phyloP scores from a whole-genome alignment of 306 rosid genomes.

The Canavalia gladiata region DNA sequence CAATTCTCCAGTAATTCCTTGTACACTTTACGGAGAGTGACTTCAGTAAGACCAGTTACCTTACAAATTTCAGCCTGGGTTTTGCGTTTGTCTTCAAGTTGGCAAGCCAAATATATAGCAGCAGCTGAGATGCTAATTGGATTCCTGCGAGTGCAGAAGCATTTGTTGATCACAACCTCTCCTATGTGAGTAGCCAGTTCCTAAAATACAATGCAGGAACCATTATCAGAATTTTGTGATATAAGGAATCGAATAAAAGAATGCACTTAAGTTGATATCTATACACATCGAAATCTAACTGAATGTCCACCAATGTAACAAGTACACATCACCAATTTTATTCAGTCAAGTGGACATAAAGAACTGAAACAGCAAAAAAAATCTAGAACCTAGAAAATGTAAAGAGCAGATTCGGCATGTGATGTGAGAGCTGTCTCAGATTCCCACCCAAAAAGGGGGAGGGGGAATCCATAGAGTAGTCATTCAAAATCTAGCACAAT shows the following conservation, averaged over 20 bases:
- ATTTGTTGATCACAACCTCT: constrained; percentile 96
- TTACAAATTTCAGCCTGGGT: constrained; percentile 97
- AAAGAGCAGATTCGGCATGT: background rate
- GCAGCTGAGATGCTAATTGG: constrained; percentile 98
- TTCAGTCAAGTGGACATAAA: background rate
- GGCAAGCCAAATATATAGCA: constrained; percentile 97
- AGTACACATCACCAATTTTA: background rate
- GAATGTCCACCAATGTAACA: constrained; percentile 11
- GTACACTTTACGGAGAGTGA: constrained; percentile 94
- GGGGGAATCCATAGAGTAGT: constrained; percentile 5
- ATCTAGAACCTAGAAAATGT: constrained; percentile 27
- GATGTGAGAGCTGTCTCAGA: background rate
- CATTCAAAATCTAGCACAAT: background rate
- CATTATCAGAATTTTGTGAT: constrained; percentile 37
- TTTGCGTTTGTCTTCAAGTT: constrained; percentile 98
- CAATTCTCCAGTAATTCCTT: constrained; percentile 95
- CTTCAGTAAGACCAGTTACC: constrained; percentile 97
- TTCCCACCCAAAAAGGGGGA: background rate
- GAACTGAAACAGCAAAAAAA: constrained; percentile 30
- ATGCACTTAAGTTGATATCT: background rate
- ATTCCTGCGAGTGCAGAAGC: constrained; percentile 97
- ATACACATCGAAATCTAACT: background rate
- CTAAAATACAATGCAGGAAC: constrained; percentile 52
- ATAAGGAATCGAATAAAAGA: background rate
- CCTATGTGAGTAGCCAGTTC: constrained; percentile 97